Conservation (phyloP, 2,329 filamentous ascomycete genomes). For the Didymella pinodella region DNA sequence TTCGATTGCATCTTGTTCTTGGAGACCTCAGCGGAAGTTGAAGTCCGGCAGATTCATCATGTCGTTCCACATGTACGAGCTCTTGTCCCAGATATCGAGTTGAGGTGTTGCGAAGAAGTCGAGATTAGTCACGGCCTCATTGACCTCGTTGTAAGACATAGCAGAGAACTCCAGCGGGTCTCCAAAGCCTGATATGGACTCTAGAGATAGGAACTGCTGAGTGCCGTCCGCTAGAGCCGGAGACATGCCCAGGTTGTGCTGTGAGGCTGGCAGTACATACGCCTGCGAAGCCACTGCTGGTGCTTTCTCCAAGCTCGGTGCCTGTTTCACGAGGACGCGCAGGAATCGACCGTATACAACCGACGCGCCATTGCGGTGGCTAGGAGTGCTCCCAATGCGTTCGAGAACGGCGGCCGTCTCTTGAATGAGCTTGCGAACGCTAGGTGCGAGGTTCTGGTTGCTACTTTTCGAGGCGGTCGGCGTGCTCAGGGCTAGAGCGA, state of each 20-base stretch:
- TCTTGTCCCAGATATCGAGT: constrained; percentile 63
- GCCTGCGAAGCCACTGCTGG: constrained; percentile 20
- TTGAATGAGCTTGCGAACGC: constrained; percentile 58
- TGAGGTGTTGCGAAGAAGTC: constrained; percentile 66
- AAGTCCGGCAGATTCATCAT: constrained; percentile 48
- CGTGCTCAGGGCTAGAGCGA: constrained; percentile 60
- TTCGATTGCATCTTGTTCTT: background rate
- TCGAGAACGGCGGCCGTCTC: constrained; percentile 74
- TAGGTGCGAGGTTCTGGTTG: constrained; percentile 44
- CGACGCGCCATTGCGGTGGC: constrained; percentile 72
- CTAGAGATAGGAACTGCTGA: constrained; percentile 17
- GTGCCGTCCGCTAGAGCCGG: constrained; percentile 9
- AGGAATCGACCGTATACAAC: constrained; percentile 66
- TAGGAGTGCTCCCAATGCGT: constrained; percentile 70
- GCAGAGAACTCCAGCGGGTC: constrained; percentile 66
- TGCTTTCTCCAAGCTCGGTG: constrained; percentile 29
- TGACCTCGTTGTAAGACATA: constrained; percentile 75
- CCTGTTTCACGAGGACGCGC: constrained; percentile 52
- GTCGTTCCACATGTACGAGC: constrained; percentile 44
- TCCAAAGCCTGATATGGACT: constrained; percentile 30
- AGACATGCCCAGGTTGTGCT: constrained; percentile 15
- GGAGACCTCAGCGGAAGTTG: constrained; percentile 32
- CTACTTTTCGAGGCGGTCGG: constrained; percentile 33
- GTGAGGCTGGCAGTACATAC: constrained; percentile 22
- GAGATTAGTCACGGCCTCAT: constrained; percentile 70